Conservation (phyloP, 2,329 filamentous ascomycete species). For the Colletotrichum costaricense region DNA sequence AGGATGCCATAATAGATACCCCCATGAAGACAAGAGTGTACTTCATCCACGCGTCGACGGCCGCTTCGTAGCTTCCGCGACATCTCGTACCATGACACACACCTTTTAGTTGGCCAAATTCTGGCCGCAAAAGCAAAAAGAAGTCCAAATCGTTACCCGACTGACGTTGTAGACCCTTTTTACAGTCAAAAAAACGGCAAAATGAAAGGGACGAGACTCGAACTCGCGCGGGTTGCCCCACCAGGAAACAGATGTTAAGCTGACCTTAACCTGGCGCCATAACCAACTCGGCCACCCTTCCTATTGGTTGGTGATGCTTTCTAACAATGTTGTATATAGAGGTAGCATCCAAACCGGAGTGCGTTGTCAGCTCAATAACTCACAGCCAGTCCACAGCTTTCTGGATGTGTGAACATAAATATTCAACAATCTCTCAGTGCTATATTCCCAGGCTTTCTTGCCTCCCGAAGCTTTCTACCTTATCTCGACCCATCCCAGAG, state of each 20-base stretch:
- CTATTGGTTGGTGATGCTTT: background rate
- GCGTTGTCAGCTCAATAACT: too few species aligned
- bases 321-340: background rate
- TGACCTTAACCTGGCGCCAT: background rate
- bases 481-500: background rate
- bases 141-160: background rate
- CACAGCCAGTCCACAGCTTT: accelerated
- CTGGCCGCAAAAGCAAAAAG: background rate
- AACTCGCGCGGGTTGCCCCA: background rate
- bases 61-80: too few species aligned
- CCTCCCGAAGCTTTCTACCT: background rate
- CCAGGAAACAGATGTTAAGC: background rate
- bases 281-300: background rate
- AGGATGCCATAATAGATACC: too few species aligned
- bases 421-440: background rate
- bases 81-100: too few species aligned
- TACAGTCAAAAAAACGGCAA: background rate
- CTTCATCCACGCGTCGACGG: too few species aligned
- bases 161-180: too few species aligned
- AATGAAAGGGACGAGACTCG: background rate
- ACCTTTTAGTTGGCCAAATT: background rate
- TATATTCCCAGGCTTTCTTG: background rate
- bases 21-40: too few species aligned
- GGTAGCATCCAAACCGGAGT: accelerated
- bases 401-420: background rate